These are phyloP conservation scores for Rhodomyrtus psidioides DNA, from an alignment of 441 rosid genomes.

Conservation along the genomic window DNA sequence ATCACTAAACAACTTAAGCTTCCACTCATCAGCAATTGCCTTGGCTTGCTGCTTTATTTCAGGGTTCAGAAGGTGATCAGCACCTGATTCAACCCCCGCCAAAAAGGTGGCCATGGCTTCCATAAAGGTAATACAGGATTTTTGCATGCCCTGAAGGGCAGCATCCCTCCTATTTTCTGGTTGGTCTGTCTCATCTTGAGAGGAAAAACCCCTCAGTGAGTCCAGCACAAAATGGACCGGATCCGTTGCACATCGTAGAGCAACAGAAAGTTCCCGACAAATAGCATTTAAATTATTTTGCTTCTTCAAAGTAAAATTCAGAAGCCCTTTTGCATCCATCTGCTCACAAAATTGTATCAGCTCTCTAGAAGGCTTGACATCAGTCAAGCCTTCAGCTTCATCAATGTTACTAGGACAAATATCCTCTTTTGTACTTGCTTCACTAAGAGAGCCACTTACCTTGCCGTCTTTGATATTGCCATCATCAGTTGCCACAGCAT, in stretches of 20 bases:
- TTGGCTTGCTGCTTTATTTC: slow-evolving; percentile 38
- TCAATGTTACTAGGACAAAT: slow-evolving; percentile 25
- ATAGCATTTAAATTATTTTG: slow-evolving; percentile 17
- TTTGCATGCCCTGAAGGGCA: slow-evolving; percentile 33
- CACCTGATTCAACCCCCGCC: slow-evolving; percentile 33
- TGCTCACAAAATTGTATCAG: slow-evolving; percentile 31
- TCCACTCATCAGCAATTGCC: slow-evolving; percentile 44
- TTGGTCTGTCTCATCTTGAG: slow-evolving; percentile 25
- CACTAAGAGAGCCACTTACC: slow-evolving; percentile 37
- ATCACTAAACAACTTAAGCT: slow-evolving; percentile 27
- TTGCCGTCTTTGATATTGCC: slow-evolving; percentile 18
- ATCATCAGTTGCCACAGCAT: slow-evolving; percentile 18
- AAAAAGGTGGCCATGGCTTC: slow-evolving; percentile 31
- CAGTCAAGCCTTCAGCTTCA: slow-evolving; percentile 24
- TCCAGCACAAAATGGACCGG: slow-evolving; percentile 41
- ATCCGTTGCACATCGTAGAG: slow-evolving; percentile 33
- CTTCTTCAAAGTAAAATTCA: slow-evolving; percentile 25
- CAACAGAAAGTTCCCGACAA: slow-evolving; percentile 29
- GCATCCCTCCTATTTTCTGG: slow-evolving; percentile 27
- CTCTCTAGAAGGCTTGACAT: slow-evolving; percentile 27
- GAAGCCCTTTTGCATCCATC: slow-evolving; percentile 44
- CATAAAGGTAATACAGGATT: slow-evolving; percentile 23
- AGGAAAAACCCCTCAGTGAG: slow-evolving; percentile 32
- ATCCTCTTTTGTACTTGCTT: slow-evolving; percentile 26
- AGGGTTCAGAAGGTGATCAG: slow-evolving; percentile 33